A percentile compares a stretch with the other conserved stretches of the same genome.
These are phyloP conservation scores for Podospora bellae-mahoneyi DNA, from an alignment of 495 filamentous ascomycete genomes.

Conservation along the genomic window DNA sequence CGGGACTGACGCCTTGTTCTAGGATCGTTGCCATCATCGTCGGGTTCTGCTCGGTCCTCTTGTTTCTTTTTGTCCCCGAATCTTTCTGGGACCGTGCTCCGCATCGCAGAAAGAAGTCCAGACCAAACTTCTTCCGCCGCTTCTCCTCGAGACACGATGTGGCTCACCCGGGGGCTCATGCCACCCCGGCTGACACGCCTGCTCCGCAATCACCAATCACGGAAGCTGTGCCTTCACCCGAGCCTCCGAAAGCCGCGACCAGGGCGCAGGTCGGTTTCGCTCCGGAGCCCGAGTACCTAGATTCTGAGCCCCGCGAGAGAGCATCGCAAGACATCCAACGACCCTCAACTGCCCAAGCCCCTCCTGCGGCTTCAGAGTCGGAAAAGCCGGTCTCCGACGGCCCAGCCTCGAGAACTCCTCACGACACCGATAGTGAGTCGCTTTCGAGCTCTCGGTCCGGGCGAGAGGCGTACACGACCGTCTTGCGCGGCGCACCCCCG, in stretches of 20 bases:
- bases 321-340: not conserved
- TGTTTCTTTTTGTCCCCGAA: constrained; percentile 93
- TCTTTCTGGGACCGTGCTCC: constrained; percentile 95
- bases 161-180: not conserved
- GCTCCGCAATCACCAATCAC: constrained; percentile 2
- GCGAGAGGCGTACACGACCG: constrained; percentile 55
- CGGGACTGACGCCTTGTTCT: not conserved
- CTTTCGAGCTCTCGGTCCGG: constrained; percentile 30
- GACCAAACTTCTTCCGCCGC: constrained; percentile 38
- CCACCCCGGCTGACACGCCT: not conserved
- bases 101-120: constrained; percentile 45
- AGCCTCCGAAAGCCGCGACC: not conserved
- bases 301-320: not conserved
- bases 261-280: constrained; percentile 15
- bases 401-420: not conserved
- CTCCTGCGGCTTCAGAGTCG: not conserved
- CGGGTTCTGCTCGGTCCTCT: constrained; percentile 63
- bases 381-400: not conserved
- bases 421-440: constrained; percentile 39
- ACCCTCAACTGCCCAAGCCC: not conserved
- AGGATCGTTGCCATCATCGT: constrained; percentile 86
- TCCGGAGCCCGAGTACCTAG: not conserved
- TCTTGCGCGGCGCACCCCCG: constrained; percentile 55
- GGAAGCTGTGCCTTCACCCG: not conserved
- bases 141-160: constrained; percentile 33